phyloP scores from a whole-genome alignment of 768 basidiomycete genomes.

The Cystobasidium tubakii region DNA sequence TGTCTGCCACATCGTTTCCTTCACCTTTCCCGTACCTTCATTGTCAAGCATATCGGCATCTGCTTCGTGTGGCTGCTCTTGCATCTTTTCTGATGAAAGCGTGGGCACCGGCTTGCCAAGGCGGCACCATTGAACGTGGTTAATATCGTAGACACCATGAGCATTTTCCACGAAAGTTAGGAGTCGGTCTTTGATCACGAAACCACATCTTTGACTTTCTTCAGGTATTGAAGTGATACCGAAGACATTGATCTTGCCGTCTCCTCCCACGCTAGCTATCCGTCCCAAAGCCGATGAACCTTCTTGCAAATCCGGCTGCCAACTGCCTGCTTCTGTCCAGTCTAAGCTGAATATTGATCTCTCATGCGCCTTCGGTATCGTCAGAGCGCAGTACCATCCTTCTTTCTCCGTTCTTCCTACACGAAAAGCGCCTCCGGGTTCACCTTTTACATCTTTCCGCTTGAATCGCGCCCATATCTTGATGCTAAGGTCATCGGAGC shows the following conservation, averaged over 20 bases:
- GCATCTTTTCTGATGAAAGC: not conserved
- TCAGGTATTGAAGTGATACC: constrained; percentile 53
- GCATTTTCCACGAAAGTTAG: constrained; percentile 61
- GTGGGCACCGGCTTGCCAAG: not conserved
- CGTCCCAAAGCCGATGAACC: constrained; percentile 60
- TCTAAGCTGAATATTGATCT: constrained; percentile 73
- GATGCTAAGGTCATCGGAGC: constrained; percentile 76
- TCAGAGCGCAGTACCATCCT: constrained; percentile 61
- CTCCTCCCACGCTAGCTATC: constrained; percentile 77
- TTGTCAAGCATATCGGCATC: constrained; percentile 33
- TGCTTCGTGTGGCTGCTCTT: not conserved
- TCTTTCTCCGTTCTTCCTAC: constrained; percentile 47
- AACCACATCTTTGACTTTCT: constrained; percentile 31
- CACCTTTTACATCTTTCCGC: constrained; percentile 37
- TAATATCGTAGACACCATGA: constrained; percentile 79
- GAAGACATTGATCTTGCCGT: constrained; percentile 78
- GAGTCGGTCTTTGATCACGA: constrained; percentile 47
- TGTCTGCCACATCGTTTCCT: constrained; percentile 52
- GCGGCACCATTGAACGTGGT: constrained; percentile 72
- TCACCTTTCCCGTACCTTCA: not conserved
- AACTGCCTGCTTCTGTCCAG: constrained; percentile 55
- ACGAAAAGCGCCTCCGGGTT: constrained; percentile 40
- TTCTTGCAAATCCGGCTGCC: constrained; percentile 48
- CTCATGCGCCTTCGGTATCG: constrained; percentile 60
- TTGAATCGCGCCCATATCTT: constrained; percentile 70